phyloP scores from a whole-genome alignment of 192 early-diverging fungal species.

The Polychytrium aggregatum region DNA sequence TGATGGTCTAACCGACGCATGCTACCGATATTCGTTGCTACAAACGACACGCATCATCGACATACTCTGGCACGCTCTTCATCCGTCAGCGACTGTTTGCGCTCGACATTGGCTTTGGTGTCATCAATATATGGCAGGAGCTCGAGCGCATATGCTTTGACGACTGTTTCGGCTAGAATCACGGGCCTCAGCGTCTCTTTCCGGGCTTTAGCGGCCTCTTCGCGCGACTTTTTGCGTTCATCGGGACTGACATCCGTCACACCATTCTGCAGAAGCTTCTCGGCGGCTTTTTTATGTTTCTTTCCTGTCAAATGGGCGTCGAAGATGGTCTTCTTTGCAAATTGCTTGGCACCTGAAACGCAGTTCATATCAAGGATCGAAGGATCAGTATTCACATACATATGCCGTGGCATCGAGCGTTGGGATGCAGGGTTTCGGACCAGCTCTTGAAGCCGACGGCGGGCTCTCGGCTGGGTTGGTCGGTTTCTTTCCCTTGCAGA shows the following conservation, averaged over 20 bases:
- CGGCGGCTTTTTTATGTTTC: slow-evolving; percentile 80
- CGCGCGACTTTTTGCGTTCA: slow-evolving; percentile 14
- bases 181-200: slow-evolving; percentile 29
- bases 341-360: slow-evolving; percentile 58
- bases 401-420: too few species aligned
- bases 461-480: too few species aligned
- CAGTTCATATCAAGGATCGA: background rate
- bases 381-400: background rate
- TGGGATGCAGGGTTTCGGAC: too few species aligned
- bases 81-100: slow-evolving; percentile 85
- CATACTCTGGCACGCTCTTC: slow-evolving; percentile 55
- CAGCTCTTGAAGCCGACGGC: too few species aligned
- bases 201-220: too few species aligned
- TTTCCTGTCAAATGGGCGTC: slow-evolving; percentile 77
- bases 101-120: slow-evolving; percentile 75
- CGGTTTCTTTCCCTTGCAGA: too few species aligned
- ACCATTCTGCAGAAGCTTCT: slow-evolving; percentile 23
- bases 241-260: slow-evolving; percentile 9
- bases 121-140: slow-evolving; percentile 49
- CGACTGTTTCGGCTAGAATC: slow-evolving; percentile 50
- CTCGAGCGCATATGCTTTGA: slow-evolving; percentile 37
- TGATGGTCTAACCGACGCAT: too few species aligned
- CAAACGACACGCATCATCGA: background rate
- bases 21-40: too few species aligned
- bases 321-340: slow-evolving; percentile 74